phyloP scores from a whole-genome alignment of 768 basidiomycete species.

The Amanita phalloides region DNA sequence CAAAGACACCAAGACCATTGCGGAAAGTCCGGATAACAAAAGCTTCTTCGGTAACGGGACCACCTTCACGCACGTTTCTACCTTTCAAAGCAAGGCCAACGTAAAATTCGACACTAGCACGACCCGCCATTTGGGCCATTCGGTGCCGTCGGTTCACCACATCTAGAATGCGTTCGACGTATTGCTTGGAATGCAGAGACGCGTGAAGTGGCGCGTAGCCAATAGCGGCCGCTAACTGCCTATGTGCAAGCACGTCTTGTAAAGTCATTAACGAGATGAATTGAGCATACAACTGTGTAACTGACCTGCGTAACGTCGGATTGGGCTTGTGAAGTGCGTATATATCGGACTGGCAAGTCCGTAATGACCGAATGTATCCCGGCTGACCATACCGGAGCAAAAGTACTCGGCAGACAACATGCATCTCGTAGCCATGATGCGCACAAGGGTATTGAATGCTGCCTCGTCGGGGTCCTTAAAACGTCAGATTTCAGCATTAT shows the following conservation, averaged over 20 bases:
- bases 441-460: constrained; percentile 93
- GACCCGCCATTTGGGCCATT: constrained; percentile 95
- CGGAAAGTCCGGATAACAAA: constrained; percentile 91
- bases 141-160: constrained; percentile 88
- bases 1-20: constrained; percentile 95
- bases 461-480: constrained; percentile 70
- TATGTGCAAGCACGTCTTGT: constrained; percentile 84
- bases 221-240: constrained; percentile 88
- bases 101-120: constrained; percentile 96
- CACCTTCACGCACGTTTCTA: constrained; percentile 29
- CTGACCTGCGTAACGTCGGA: constrained; percentile 87
- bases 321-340: constrained; percentile 98
- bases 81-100: constrained; percentile 86
- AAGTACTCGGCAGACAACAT: constrained; percentile 99
- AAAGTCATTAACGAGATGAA: neutral
- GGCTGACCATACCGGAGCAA: constrained; percentile 86
- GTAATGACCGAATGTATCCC: constrained; percentile 93
- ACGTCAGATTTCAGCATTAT: neutral
- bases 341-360: constrained; percentile 96
- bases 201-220: constrained; percentile 75
- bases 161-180: constrained; percentile 79
- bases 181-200: constrained; percentile 76
- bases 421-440: constrained; percentile 98
- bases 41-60: constrained; percentile 60
- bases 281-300: neutral